Evolutionary conservation across 768 basidiomycete genomes (phyloP), one percentile per base, ranked within the genome.

Genomic region (Lentinula lateritia): DNA sequence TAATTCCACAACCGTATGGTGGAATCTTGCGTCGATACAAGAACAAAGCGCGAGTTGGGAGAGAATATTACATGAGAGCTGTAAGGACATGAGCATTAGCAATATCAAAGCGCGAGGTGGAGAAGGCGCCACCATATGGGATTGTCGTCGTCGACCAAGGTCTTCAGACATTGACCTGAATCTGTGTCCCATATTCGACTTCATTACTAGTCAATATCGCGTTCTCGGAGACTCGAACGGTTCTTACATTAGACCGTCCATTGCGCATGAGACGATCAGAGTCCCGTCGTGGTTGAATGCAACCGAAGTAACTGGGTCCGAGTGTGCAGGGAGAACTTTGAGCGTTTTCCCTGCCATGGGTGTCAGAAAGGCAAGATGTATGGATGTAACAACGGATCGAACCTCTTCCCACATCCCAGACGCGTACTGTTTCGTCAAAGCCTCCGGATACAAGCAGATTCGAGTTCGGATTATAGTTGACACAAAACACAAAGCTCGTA

Each of bases 141-240:
- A 73, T 94, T 97, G 64, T 94, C 93, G 67, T 98, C 97, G 66
- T 98, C 95, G 9, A 95, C 95, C 50, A 99, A 74, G 1, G 97
- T 98, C 74, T 97, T 98, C 54, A 99, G 79, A 74, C 97, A 99
- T 74, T 99, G 97, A 2, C 96, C 97, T 3, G 95, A 96, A 60
- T 95, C 88, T 0, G 93, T 88, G 69, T 99, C 96, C 97, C 97
- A 99, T 62, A 98, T 86, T 61, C 97, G 95, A 70, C 96, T 99
- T 69, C 15, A 46, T 16, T 39, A 42, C 36, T 23, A 45, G 28
- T 18, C 42, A 64, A 38, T 59, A 32, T 54, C 67, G 43, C 20
- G 20, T 42, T 43, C 52, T 52, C 48, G 38, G 46, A 58, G 46
- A 60, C 23, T 4, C 1, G 46, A 7, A 75, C 6, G 2, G 38